Base-by-base conservation (phyloP, 345 rosid species). In the Rhodamnia rubescens region DNA sequence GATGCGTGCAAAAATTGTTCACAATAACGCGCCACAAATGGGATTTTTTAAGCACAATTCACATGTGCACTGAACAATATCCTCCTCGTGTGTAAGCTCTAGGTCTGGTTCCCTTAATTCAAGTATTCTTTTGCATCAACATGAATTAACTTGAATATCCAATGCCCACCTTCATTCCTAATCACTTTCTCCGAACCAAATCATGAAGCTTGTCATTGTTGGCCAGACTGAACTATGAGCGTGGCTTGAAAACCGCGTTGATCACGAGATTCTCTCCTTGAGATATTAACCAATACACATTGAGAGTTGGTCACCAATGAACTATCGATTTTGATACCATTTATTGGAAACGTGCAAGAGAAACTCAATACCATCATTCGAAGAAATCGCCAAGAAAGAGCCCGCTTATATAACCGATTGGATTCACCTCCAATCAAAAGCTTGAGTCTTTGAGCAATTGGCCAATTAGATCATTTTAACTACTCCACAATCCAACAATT, bases 341-440 rank as follows among this genome's bases (percentile, higher is more conserved):
- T 57, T 26, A 7, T 26, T 59, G 18, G 18, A 59, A 59, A 32
- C 15, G 18, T n/a, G 36, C 14, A n/a, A 13, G 4, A 59, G 16
- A 58, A 59, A 5, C 27, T 59, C 0, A 0, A 59, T n/a, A 27
- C 18, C 36, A n/a, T 59, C 36, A n/a, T n/a, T 4, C 7, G 0
- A 2, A 0, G 36, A 26, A 11, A 58, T n/a, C 3, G 1, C 15
- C 26, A 58, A 59, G 36, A 59, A 6, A 59, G 69, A 36, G 40
- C 18, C 4, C 0, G 0, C 27, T 14, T n/a, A 27, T 13, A 12
- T 24, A 24, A n/a, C 14, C 6, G 12, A 6, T 15, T 12, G 6
- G 18, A 12, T n/a, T 3, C 9, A n/a, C 29, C 1, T 59, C 13
- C 0, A 13, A 7, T 59, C 36, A 59, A 59, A 59, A 47, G 3